A percentile compares a stretch with the other conserved stretches of the same genome.
These are phyloP conservation scores for Trypanosoma rangeli DNA, from an alignment of 208 protist species.

Conservation along the genomic window DNA sequence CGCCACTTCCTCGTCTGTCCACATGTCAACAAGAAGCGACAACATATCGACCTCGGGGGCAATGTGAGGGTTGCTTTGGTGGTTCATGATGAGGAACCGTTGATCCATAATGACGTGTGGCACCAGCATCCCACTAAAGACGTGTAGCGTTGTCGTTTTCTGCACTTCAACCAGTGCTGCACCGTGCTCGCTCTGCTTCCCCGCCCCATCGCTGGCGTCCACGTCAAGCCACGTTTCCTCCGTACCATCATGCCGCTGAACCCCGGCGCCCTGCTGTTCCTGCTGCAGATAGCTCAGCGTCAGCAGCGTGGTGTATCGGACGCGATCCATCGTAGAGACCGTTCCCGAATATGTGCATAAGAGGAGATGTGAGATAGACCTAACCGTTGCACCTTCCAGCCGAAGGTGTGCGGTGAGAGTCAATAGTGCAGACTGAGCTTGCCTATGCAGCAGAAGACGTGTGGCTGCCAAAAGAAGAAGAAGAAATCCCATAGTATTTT, in stretches of 20 bases:
- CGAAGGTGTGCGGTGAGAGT: neutral
- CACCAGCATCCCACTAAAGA: constrained; percentile 50
- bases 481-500: constrained; percentile 27
- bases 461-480: constrained; percentile 23
- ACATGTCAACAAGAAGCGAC: constrained; percentile 64
- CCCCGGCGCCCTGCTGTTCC: neutral
- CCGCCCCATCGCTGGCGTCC: constrained; percentile 9
- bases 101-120: constrained; percentile 39
- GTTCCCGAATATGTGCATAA: constrained; percentile 57
- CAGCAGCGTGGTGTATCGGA: constrained; percentile 74
- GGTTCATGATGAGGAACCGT: constrained; percentile 67
- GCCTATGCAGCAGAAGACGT: constrained; percentile 11
- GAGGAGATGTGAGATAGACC: constrained; percentile 27
- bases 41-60: constrained; percentile 84
- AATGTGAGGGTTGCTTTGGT: constrained; percentile 43
- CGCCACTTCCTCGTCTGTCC: constrained; percentile 69
- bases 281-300: constrained; percentile 59
- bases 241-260: neutral
- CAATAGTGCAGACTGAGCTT: neutral
- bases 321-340: constrained; percentile 59
- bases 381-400: constrained; percentile 3
- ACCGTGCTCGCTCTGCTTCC: constrained; percentile 6
- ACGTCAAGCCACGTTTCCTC: neutral
- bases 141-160: neutral
- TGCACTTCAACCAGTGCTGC: neutral